Conservation (phyloP, 176 grass and related monocot genomes). For the Calamus simplicifolius region DNA sequence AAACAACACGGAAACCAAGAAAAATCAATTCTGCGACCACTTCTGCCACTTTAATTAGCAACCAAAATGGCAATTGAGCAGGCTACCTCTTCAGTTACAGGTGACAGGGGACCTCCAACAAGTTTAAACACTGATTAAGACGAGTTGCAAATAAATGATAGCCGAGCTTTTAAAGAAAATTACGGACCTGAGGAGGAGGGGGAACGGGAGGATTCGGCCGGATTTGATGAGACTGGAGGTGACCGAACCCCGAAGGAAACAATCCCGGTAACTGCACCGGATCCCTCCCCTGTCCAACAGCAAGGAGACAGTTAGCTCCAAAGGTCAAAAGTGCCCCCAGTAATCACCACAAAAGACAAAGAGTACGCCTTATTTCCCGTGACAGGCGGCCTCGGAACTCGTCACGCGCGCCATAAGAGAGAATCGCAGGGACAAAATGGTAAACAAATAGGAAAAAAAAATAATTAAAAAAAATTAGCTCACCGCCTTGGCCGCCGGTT, state of each 20-base stretch:
- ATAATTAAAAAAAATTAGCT: no score
- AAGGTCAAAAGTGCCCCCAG: background rate
- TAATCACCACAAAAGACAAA: no score
- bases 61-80: no score
- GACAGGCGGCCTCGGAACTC: no score
- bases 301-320: background rate
- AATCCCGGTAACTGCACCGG: slow-evolving; percentile 51
- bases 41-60: no score
- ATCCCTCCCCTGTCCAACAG: slow-evolving; percentile 58
- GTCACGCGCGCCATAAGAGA: no score
- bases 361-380: no score
- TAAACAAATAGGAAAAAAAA: no score
- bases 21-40: no score
- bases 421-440: no score
- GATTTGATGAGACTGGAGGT: slow-evolving; percentile 63
- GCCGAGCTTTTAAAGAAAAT: background rate
- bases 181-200: slow-evolving; percentile 47
- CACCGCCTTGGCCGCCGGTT: slow-evolving; percentile 18
- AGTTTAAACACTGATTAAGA: background rate
- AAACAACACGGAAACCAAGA: no score
- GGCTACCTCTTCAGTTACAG: no score
- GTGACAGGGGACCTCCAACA: background rate
- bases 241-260: slow-evolving; percentile 72
- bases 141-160: background rate
- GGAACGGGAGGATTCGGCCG: slow-evolving; percentile 43